These are phyloP conservation scores for Pseudogymnoascus sp. DNA, from an alignment of 2,329 filamentous ascomycete species.

Conservation along the genomic window DNA sequence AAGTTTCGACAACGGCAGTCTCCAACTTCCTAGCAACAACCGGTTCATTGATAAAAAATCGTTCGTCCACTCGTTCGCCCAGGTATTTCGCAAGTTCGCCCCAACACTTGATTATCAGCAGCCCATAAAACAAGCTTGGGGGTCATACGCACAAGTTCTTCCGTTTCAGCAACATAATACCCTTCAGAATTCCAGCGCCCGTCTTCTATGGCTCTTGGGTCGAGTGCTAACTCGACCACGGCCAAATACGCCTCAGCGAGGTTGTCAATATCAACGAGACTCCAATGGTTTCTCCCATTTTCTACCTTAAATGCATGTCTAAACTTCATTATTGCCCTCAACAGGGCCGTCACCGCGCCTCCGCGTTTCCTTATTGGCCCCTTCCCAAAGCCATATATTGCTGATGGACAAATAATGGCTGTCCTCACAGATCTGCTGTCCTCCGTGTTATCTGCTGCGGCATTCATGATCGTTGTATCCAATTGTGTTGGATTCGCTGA, in stretches of 20 bases:
- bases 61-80: neutral
- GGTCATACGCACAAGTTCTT: neutral
- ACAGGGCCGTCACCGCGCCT: neutral
- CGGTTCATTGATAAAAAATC: neutral
- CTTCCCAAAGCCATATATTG: neutral
- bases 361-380: neutral
- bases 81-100: neutral
- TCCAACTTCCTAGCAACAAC: neutral
- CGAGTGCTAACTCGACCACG: neutral
- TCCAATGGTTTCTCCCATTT: neutral
- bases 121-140: neutral
- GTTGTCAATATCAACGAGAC: neutral
- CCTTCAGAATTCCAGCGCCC: neutral
- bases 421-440: neutral
- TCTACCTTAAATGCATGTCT: neutral
- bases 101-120: neutral
- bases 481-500: neutral
- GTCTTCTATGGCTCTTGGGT: neutral
- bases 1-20: neutral
- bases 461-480: neutral
- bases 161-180: neutral
- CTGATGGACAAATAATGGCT: neutral
- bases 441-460: neutral
- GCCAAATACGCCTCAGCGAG: neutral
- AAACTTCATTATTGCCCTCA: neutral